Evolutionary conservation across 2,329 filamentous ascomycete species (phyloP).

Genomic region (Macrophomina tecta): DNA sequence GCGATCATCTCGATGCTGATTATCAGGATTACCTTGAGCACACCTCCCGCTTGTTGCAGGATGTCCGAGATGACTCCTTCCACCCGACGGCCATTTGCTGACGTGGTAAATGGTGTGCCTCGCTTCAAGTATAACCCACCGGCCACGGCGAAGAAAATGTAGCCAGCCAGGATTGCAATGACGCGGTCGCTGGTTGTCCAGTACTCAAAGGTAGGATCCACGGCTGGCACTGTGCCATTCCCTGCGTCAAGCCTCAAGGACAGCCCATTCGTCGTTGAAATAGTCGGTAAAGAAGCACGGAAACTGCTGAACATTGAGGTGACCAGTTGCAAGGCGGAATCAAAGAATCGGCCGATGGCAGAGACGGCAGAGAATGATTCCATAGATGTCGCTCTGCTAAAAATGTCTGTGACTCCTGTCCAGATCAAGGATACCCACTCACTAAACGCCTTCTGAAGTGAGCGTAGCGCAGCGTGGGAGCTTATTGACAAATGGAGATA

Average conservation of each 20-base stretch:
- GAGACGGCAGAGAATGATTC: constrained; percentile 23
- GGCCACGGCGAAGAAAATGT: constrained; percentile 74
- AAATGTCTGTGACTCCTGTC: background rate
- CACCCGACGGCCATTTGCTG: constrained; percentile 59
- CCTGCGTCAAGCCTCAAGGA: constrained; percentile 45
- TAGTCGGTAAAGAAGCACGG: constrained; percentile 22
- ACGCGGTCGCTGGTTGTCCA: constrained; percentile 62
- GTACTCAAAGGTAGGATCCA: constrained; percentile 47
- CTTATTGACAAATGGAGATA: constrained; percentile 45
- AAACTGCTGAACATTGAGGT: constrained; percentile 5
- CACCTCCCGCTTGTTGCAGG: constrained; percentile 90
- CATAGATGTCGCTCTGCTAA: constrained; percentile 7
- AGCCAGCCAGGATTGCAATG: constrained; percentile 82
- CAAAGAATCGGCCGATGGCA: constrained; percentile 9
- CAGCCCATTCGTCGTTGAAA: constrained; percentile 41
- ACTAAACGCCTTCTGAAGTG: constrained; percentile 36
- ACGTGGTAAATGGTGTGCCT: constrained; percentile 70
- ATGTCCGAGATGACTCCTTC: constrained; percentile 82
- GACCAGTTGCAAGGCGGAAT: background rate
- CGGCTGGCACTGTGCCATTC: constrained; percentile 32
- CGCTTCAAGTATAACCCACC: constrained; percentile 81
- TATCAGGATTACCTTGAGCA: constrained; percentile 96
- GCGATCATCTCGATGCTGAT: constrained; percentile 99
- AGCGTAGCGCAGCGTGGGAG: constrained; percentile 45
- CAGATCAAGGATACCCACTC: constrained; percentile 1